phyloP scores from a whole-genome alignment of 305 asterid genomes.

The Striga hermonthica region DNA sequence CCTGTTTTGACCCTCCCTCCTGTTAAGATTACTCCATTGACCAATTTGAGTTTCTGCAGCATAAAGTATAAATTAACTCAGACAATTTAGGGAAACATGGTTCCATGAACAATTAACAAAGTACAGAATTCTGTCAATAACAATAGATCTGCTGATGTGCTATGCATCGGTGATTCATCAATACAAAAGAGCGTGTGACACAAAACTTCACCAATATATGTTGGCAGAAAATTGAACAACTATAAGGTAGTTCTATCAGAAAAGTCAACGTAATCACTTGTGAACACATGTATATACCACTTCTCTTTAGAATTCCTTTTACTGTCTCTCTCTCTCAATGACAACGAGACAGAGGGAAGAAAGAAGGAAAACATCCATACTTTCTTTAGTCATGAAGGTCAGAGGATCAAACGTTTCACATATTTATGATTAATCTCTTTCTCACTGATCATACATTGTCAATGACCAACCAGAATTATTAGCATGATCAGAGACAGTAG shows the following conservation, averaged over 20 bases:
- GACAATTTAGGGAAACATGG: conserved; percentile 17
- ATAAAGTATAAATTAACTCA: conserved; percentile 19
- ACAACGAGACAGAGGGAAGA: neutral
- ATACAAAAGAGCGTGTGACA: conserved; percentile 11
- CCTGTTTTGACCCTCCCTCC: conserved; percentile 83
- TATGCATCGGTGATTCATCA: conserved; percentile 13
- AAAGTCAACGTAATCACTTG: conserved; percentile 14
- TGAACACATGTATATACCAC: neutral
- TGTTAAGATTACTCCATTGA: conserved; percentile 87
- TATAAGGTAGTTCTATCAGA: conserved; percentile 8
- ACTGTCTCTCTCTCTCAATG: conserved; percentile 1
- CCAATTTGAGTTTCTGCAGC: conserved; percentile 83
- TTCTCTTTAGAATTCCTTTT: neutral
- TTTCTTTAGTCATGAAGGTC: neutral
- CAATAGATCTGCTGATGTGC: conserved; percentile 4
- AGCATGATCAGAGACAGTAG: conserved; percentile 5
- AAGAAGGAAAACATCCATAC: neutral
- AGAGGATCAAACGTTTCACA: neutral
- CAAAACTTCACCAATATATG: conserved; percentile 19
- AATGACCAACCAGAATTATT: neutral
- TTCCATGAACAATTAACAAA: conserved; percentile 8
- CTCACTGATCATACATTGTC: neutral
- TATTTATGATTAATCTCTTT: neutral
- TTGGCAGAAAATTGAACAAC: conserved; percentile 26
- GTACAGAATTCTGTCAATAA: conserved; percentile 2